These are phyloP conservation scores for Combretum micranthum DNA, from an alignment of 345 rosid genomes.

Conservation along the genomic window DNA sequence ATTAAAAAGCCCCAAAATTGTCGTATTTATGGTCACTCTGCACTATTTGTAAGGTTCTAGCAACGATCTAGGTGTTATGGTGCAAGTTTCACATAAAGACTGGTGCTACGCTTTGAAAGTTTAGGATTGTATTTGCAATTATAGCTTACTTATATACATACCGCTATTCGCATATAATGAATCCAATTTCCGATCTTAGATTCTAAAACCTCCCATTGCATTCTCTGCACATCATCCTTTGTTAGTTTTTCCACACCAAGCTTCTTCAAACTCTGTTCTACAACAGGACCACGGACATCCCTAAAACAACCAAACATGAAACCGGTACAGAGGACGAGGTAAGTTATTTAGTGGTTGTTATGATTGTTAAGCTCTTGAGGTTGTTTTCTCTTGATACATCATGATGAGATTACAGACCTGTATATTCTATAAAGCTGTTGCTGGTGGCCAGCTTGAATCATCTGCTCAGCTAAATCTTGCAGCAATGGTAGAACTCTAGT, in stretches of 20 bases:
- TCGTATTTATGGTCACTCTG: no score
- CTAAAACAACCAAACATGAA: slow-evolving; percentile 21
- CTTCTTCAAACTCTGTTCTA: slow-evolving; percentile 88
- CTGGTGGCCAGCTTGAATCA: slow-evolving; percentile 89
- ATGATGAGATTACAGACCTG: slow-evolving; percentile 35
- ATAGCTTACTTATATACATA: slow-evolving; percentile 18
- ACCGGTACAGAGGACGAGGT: slow-evolving; percentile 3
- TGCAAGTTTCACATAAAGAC: no score
- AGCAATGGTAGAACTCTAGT: slow-evolving; percentile 80
- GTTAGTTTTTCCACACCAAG: slow-evolving; percentile 91
- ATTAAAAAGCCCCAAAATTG: no score
- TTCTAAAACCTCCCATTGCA: slow-evolving; percentile 99
- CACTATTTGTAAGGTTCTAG: no score
- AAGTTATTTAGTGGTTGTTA: no score
- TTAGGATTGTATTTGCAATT: no score
- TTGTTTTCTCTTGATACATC: no score
- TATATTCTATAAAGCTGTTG: slow-evolving; percentile 75
- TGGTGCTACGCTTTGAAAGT: no score
- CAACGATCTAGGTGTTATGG: no score
- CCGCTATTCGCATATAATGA: slow-evolving; percentile 92
- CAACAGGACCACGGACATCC: slow-evolving; percentile 76
- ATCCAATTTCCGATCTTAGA: slow-evolving; percentile 98
- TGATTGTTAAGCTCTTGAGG: no score
- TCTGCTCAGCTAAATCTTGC: slow-evolving; percentile 71
- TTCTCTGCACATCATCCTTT: slow-evolving; percentile 93